Percentiles rank a stretch among this genome's conserved stretches.
phyloP scores from a whole-genome alignment of 805 yeast species.

The Torulaspora quercuum region DNA sequence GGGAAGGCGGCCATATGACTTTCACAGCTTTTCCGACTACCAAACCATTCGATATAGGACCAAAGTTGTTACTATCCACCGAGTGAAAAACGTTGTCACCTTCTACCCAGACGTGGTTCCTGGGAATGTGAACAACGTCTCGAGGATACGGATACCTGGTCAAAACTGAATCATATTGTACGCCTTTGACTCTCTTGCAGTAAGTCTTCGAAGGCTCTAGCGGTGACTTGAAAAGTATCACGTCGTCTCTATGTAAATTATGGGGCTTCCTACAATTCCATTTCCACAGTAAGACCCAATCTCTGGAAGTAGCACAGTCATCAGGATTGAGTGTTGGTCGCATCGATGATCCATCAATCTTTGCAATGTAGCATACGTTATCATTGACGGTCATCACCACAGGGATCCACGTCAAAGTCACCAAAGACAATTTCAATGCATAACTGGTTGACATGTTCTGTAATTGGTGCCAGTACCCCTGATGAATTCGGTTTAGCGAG shows the following conservation, averaged over 20 bases:
- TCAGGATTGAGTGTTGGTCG: slow-evolving; percentile 82
- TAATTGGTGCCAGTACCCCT: too few species aligned
- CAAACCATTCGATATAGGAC: slow-evolving; percentile 80
- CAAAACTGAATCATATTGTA: slow-evolving; percentile 63
- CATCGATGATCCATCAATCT: slow-evolving; percentile 82
- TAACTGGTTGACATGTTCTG: slow-evolving; percentile 5
- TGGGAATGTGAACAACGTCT: slow-evolving; percentile 57
- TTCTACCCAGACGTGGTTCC: slow-evolving; percentile 89
- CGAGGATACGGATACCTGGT: slow-evolving; percentile 66
- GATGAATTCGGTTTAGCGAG: too few species aligned
- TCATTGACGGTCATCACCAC: slow-evolving; percentile 66
- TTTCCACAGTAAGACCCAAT: slow-evolving; percentile 69
- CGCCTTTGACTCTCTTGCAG: slow-evolving; percentile 75
- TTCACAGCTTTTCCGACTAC: slow-evolving; percentile 70
- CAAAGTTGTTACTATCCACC: slow-evolving; percentile 81
- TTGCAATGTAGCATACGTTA: slow-evolving; percentile 68
- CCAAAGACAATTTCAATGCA: slow-evolving; percentile 26
- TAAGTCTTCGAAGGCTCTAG: slow-evolving; percentile 69
- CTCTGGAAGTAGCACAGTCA: slow-evolving; percentile 43
- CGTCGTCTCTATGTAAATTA: slow-evolving; percentile 58
- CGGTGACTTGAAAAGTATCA: slow-evolving; percentile 76
- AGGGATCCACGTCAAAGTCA: slow-evolving; percentile 70
- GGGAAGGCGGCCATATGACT: slow-evolving; percentile 65
- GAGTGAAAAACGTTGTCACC: slow-evolving; percentile 83
- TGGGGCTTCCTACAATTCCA: slow-evolving; percentile 49